Percentiles rank a stretch among this genome's conserved stretches.
phyloP scores from a whole-genome alignment of 352 stramenopile species.

The Phytophthora multivora region DNA sequence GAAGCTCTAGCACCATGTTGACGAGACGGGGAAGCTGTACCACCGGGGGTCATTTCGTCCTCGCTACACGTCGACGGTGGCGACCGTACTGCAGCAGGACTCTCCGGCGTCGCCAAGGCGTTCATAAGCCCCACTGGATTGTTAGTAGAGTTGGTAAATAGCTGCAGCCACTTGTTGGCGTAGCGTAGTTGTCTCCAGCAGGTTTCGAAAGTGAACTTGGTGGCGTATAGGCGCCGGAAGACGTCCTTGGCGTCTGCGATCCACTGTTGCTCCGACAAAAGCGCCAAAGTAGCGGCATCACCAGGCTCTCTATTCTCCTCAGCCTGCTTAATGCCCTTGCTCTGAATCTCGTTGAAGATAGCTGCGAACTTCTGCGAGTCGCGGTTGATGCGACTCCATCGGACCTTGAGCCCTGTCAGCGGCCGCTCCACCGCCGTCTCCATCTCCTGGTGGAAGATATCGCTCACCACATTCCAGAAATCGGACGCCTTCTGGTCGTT shows the following conservation, averaged over 20 bases:
- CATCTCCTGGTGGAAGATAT: constrained; percentile 73
- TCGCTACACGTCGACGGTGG: constrained; percentile 17
- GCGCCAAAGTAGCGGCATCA: constrained; percentile 12
- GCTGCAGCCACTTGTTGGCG: constrained; percentile 66
- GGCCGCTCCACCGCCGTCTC: constrained; percentile 62
- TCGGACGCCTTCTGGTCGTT: constrained; percentile 62
- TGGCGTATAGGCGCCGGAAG: constrained; percentile 51
- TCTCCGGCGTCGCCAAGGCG: constrained; percentile 3
- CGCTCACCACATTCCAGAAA: constrained; percentile 70
- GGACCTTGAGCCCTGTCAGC: constrained; percentile 79
- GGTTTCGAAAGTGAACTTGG: constrained; percentile 72
- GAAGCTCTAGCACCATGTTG: neutral
- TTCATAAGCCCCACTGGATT: constrained; percentile 23
- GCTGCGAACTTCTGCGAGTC: constrained; percentile 77
- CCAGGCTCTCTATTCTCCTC: constrained; percentile 4
- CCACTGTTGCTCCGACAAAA: constrained; percentile 46
- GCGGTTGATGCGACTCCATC: constrained; percentile 81
- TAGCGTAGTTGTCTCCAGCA: constrained; percentile 76
- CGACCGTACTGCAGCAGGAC: neutral
- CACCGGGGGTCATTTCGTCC: constrained; percentile 1
- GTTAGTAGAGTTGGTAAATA: constrained; percentile 52
- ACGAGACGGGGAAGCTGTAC: constrained; percentile 1
- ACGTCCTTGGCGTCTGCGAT: constrained; percentile 60
- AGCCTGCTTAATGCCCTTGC: constrained; percentile 23
- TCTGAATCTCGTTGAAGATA: constrained; percentile 49